Evolutionary conservation across 495 filamentous ascomycete genomes (phyloP).

Genomic region (Podospora tetraspora): DNA sequence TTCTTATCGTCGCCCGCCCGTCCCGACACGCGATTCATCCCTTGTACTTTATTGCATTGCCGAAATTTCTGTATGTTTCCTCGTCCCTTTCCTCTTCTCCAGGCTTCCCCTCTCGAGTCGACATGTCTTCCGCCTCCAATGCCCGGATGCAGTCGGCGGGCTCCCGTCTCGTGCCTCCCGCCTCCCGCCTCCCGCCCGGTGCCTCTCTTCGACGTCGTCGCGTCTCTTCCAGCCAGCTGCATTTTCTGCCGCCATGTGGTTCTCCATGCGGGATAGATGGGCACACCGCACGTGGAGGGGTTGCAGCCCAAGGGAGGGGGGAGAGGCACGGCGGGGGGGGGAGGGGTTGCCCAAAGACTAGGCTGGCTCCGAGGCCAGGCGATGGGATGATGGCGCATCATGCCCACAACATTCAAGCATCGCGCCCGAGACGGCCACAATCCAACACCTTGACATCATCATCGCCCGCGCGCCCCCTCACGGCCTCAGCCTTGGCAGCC

Average conservation of each 20-base stretch:
- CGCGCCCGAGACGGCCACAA: not conserved
- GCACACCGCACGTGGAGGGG: not conserved
- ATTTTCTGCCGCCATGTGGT: not conserved
- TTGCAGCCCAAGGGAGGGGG: not conserved
- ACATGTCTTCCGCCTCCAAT: not conserved
- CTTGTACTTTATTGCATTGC: constrained; percentile 28
- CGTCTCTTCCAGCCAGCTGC: not conserved
- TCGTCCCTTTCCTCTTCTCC: not conserved
- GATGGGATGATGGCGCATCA: not conserved
- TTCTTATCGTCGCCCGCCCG: constrained; percentile 11
- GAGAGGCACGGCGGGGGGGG: not conserved
- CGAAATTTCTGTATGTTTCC: constrained; percentile 23
- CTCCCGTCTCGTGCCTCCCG: not conserved
- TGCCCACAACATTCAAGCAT: not conserved
- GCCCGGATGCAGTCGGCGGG: not conserved
- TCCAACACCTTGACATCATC: not conserved
- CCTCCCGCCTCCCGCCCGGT: not conserved
- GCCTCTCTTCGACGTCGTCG: not conserved
- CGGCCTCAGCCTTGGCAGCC: constrained; percentile 2
- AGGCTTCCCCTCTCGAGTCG: not conserved
- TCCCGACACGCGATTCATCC: constrained; percentile 21
- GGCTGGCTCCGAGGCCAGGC: not conserved
- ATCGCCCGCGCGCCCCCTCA: not conserved
- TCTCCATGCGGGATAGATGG: not conserved
- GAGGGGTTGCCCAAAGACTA: not conserved